Evolutionary conservation across 1,284 basidiomycete species (phyloP).

Genomic region (Lentinus polychrous): DNA sequence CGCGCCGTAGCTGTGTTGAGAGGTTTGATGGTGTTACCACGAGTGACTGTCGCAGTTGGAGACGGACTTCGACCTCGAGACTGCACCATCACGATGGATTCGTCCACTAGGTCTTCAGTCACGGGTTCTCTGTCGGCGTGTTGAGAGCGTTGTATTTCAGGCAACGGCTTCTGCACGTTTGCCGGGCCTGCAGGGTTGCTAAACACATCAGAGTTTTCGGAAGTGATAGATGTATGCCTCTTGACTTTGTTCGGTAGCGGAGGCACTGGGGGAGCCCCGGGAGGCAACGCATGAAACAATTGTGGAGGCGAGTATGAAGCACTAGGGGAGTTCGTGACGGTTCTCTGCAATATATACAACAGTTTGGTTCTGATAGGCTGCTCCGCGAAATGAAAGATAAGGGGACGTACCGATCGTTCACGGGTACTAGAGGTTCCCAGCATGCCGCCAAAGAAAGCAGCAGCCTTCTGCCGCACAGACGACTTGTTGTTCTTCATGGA

Average conservation of each 20-base stretch:
- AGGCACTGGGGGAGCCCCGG: constrained; percentile 47
- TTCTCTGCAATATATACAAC: constrained; percentile 36
- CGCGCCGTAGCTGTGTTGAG: constrained; percentile 25
- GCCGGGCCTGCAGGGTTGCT: constrained; percentile 25
- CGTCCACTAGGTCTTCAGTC: constrained; percentile 41
- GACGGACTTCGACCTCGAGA: constrained; percentile 32
- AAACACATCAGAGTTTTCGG: constrained; percentile 46
- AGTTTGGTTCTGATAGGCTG: constrained; percentile 13
- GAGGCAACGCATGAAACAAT: constrained; percentile 45
- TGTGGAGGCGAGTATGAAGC: constrained; percentile 28
- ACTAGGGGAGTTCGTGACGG: constrained; percentile 34
- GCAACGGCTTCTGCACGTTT: constrained; percentile 49
- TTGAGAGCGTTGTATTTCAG: constrained; percentile 38
- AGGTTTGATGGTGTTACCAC: constrained; percentile 6
- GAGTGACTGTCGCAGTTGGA: constrained; percentile 23
- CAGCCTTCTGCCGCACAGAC: constrained; percentile 69
- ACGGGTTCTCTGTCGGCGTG: constrained; percentile 23
- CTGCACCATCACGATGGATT: constrained; percentile 50
- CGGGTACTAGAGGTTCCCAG: constrained; percentile 54
- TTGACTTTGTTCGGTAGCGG: constrained; percentile 50
- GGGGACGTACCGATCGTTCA: constrained; percentile 59
- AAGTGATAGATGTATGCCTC: constrained; percentile 30
- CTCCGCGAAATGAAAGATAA: constrained; percentile 7
- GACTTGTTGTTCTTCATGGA: constrained; percentile 32
- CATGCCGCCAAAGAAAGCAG: constrained; percentile 73